Base-by-base conservation (phyloP, 225 moss, liverwort and hornwort genomes). In the Polytrichum commune region DNA sequence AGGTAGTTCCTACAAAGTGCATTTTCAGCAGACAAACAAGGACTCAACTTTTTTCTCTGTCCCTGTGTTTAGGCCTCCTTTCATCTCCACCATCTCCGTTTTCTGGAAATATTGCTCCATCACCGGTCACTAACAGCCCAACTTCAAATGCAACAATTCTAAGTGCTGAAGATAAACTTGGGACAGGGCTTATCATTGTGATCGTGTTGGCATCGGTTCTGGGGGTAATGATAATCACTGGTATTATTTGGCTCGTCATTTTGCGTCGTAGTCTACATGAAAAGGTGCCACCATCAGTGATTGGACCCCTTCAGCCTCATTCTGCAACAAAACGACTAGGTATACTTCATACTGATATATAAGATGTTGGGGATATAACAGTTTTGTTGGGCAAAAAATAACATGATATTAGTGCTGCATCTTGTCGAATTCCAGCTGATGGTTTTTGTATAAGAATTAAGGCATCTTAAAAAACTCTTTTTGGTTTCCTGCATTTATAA, bases 291-390 rank as follows among this genome's bases (percentile, higher is more conserved):
- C 77, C 76, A 55, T 87, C 83, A 65, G 76, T 87, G 73, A 76
- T 84, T 78, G 80, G 86, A 54, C 76, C 83, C 18, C 72, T 87
- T n/a, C 81, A 87, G 73, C 68, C 68, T 74, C 80, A 81, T 63
- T 87, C 78, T 68, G 73, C 72, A 61, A 75, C 82, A 19, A 86
- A 86, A 82, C 65, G 76, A 5, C 63, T 23, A 53, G 29, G 71
- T 64, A 29, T 54, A 66, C 29, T 24, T 20, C 54, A 55, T 10
- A 18, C 6, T 27, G 28, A 23, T 24, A 64, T 27, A 24, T 58
- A 23, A n/a, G 58, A 58, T 38, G 38, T 7, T 46, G 58, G 58
- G 24, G 22, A 58, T 5, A 58, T 20, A n/a, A 24, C 6, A 3
- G n/a, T 58, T 19, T 58, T 58, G 57, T 33, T 1, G 57, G 5